These are phyloP conservation scores for Citrus trifoliata DNA, from an alignment of 345 rosid genomes.

Conservation along the genomic window DNA sequence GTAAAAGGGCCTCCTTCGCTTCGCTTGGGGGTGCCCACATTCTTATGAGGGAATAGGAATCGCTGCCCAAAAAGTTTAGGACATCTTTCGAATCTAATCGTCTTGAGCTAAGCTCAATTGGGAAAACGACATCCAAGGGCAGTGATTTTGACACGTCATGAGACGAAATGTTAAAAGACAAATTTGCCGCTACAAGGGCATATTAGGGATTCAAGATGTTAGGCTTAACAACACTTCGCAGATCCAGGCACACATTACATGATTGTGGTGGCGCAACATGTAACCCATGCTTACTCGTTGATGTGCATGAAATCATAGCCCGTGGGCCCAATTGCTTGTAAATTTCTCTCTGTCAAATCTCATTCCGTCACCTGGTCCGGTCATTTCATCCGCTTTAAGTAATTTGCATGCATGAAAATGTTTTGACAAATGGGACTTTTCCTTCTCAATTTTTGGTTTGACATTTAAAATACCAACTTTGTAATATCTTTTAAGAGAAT, in stretches of 20 bases:
- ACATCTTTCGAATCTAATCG: conserved; percentile 7
- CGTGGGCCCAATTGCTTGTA: neutral
- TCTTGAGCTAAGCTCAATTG: neutral
- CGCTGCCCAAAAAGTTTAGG: conserved; percentile 12
- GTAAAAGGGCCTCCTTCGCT: neutral
- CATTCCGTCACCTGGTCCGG: neutral
- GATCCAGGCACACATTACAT: neutral
- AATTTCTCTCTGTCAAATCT: neutral
- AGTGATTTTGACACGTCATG: conserved; percentile 16
- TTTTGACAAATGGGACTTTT: no score
- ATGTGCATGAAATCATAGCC: neutral
- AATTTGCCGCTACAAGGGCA: conserved; percentile 3
- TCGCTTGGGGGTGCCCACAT: neutral
- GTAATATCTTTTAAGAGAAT: no score
- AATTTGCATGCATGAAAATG: no score
- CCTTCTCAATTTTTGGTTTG: no score
- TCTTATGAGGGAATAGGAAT: neutral
- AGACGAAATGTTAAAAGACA: conserved; percentile 1
- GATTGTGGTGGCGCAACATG: neutral
- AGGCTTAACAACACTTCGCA: no score
- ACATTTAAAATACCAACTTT: no score
- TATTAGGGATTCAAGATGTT: neutral
- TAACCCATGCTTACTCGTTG: neutral
- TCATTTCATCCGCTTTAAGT: neutral
- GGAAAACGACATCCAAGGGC: conserved; percentile 17